phyloP scores from a whole-genome alignment of 164 flowering plant genomes.

The Macadamia integrifolia region DNA sequence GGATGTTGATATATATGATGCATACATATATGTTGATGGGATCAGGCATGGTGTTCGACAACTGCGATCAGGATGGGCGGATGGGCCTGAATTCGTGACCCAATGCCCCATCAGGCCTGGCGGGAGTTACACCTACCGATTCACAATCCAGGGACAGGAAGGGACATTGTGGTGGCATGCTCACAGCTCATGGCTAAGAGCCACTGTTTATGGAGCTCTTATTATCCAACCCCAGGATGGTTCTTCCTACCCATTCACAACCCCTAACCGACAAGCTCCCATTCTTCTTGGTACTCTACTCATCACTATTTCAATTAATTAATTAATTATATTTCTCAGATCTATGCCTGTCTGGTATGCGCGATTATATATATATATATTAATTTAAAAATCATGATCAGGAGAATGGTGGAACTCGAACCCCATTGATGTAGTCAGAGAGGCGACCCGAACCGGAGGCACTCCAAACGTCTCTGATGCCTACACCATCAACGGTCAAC shows the following conservation, averaged over 20 bases:
- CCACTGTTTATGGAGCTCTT: conserved; percentile 89
- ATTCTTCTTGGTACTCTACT: conserved; percentile 60
- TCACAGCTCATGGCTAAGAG: conserved; percentile 85
- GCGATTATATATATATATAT: too few relatives aligned
- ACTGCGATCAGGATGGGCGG: conserved; percentile 87
- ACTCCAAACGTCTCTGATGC: conserved; percentile 85
- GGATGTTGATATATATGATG: too few relatives aligned
- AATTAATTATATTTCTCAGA: too few relatives aligned
- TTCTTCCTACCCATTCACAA: conserved; percentile 57
- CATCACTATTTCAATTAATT: too few relatives aligned
- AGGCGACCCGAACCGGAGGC: conserved; percentile 70
- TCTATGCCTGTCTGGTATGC: too few relatives aligned
- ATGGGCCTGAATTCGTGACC: conserved; percentile 80
- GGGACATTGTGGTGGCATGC: conserved; percentile 99
- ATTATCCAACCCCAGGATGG: conserved; percentile 35
- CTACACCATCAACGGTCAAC: conserved; percentile 90
- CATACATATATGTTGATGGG: too few relatives aligned
- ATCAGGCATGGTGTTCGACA: conserved; percentile 81
- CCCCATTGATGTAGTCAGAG: conserved; percentile 62
- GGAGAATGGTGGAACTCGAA: conserved; percentile 97
- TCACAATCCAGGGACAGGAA: conserved; percentile 76
- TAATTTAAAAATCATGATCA: conserved; percentile 12
- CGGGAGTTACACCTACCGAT: conserved; percentile 72
- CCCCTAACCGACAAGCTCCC: conserved; percentile 56
- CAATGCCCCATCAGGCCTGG: conserved; percentile 94